phyloP scores from a whole-genome alignment of 306 rosid genomes.

The Luffa acutangula region DNA sequence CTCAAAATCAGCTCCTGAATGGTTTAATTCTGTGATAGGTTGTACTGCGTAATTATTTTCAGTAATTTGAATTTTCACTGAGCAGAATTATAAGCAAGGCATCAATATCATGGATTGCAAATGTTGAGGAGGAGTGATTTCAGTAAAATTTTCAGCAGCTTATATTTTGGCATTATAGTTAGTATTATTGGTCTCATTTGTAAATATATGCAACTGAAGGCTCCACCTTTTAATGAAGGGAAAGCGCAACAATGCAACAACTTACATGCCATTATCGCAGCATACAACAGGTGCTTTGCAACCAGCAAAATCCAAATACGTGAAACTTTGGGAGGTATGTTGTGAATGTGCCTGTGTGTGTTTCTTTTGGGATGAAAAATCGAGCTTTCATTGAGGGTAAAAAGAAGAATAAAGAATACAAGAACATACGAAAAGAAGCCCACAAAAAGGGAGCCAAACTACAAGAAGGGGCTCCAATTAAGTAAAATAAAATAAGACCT shows the following conservation, averaged over 20 bases:
- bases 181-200: neutral
- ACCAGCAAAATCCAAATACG: slow-evolving; percentile 72
- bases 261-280: slow-evolving; percentile 61
- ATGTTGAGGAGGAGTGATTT: neutral
- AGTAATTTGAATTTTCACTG: neutral
- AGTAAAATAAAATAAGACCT: no score
- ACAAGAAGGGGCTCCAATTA: no score
- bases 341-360: neutral
- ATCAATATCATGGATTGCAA: neutral
- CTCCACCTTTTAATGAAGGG: slow-evolving; percentile 42
- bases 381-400: no score
- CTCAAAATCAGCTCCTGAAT: neutral
- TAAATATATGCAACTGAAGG: neutral
- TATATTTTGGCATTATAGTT: neutral
- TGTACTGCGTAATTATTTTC: neutral
- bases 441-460: no score
- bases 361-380: neutral
- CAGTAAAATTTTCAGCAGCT: neutral
- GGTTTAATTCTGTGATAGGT: neutral
- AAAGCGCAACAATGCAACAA: slow-evolving; percentile 57
- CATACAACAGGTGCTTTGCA: slow-evolving; percentile 59
- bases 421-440: no score
- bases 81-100: neutral
- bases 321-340: slow-evolving; percentile 97
- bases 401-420: no score